phyloP scores from a whole-genome alignment of 2,329 filamentous ascomycete genomes.

The Teratosphaeria epicoccoides region DNA sequence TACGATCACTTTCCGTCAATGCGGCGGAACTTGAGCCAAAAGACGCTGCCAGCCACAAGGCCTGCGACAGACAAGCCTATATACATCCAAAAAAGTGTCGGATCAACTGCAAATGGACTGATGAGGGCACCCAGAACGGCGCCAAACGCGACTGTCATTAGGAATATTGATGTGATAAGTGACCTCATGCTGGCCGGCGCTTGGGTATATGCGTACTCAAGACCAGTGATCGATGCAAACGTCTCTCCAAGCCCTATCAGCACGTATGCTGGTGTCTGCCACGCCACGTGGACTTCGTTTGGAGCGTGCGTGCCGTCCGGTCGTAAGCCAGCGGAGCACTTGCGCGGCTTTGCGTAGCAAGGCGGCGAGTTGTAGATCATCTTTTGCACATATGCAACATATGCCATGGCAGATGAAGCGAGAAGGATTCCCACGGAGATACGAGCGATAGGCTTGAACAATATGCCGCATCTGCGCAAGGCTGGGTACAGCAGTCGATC shows the following conservation, averaged over 20 bases:
- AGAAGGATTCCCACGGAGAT: slow-evolving; percentile 40
- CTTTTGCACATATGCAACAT: slow-evolving; percentile 43
- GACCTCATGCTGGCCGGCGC: slow-evolving; percentile 38
- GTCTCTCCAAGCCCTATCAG: slow-evolving; percentile 37
- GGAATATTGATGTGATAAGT: slow-evolving; percentile 30
- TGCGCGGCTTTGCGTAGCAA: slow-evolving; percentile 28
- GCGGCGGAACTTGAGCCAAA: not conserved
- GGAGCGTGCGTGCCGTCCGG: not conserved
- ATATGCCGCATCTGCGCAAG: slow-evolving; percentile 32
- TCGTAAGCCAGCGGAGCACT: slow-evolving; percentile 20
- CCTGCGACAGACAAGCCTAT: not conserved
- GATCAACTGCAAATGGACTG: not conserved
- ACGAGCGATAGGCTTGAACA: slow-evolving; percentile 41
- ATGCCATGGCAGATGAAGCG: slow-evolving; percentile 39
- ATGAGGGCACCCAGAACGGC: not conserved
- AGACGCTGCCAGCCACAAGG: not conserved
- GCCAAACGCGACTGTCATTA: not conserved
- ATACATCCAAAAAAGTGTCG: not conserved
- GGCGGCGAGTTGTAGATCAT: slow-evolving; percentile 41
- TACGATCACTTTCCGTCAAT: not conserved
- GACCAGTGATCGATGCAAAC: slow-evolving; percentile 34
- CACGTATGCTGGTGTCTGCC: slow-evolving; percentile 28
- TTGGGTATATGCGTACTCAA: slow-evolving; percentile 38
- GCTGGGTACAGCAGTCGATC: slow-evolving; percentile 37
- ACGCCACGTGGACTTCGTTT: slow-evolving; percentile 28